A percentile compares a stretch with the other conserved stretches of the same genome.
phyloP scores from a whole-genome alignment of 176 grass and related monocot species.

The Bothriochloa decipiens region DNA sequence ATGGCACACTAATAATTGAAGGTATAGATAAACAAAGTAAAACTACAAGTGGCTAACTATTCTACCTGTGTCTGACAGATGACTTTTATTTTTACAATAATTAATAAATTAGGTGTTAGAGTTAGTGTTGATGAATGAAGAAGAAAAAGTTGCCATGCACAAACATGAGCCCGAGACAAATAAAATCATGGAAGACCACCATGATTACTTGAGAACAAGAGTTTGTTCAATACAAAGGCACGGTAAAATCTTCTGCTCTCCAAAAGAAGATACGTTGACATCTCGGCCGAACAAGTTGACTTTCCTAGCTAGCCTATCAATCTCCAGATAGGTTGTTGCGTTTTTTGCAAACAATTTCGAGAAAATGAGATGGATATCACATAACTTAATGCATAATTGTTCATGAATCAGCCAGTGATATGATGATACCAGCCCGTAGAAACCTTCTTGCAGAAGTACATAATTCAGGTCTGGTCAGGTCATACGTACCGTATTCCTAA shows the following conservation, averaged over 20 bases:
- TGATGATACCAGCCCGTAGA: neutral
- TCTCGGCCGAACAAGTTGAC: slow-evolving; percentile 23
- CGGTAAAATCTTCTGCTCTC: neutral
- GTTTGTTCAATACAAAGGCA: neutral
- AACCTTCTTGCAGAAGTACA: neutral
- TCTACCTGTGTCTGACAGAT: neutral
- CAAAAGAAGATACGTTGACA: slow-evolving; percentile 25
- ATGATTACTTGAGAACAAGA: neutral
- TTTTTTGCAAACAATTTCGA: neutral
- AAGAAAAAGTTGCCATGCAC: slow-evolving; percentile 5
- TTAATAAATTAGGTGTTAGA: neutral
- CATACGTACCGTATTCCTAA: slow-evolving; percentile 19
- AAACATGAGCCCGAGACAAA: slow-evolving; percentile 18
- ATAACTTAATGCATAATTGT: slow-evolving; percentile 29
- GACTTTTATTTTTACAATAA: neutral
- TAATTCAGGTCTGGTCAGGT: slow-evolving; percentile 28
- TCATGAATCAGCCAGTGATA: slow-evolving; percentile 8
- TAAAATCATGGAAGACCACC: slow-evolving; percentile 3
- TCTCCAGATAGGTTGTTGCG: neutral
- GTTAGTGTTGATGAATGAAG: neutral
- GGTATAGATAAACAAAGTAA: neutral
- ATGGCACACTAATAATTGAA: neutral
- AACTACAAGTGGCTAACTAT: neutral
- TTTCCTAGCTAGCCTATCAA: neutral
- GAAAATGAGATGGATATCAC: slow-evolving; percentile 6